Conservation (phyloP, 345 rosid genomes). For the Gossypium bickii region DNA sequence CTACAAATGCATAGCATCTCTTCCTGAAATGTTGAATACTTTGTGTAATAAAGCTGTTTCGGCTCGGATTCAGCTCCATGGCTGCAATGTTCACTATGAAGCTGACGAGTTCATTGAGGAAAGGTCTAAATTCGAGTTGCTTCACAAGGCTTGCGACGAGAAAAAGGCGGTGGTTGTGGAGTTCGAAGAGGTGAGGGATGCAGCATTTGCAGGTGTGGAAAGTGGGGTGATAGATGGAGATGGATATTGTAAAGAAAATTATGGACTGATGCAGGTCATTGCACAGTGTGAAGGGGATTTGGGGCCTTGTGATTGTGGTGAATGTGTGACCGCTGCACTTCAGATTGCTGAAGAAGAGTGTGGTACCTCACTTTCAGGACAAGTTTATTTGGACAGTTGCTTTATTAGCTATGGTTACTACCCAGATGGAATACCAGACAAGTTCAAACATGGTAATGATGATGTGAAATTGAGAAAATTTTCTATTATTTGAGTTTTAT, state of each 20-base stretch:
- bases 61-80: constrained; percentile 59
- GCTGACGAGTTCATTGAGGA: constrained; percentile 32
- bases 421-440: constrained; percentile 19
- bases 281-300: constrained; percentile 69
- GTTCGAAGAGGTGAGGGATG: constrained; percentile 42
- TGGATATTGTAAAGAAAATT: constrained; percentile 38
- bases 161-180: constrained; percentile 31
- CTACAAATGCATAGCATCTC: constrained; percentile 39
- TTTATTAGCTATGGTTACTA: constrained; percentile 43
- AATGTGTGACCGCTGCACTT: constrained; percentile 50
- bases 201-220: constrained; percentile 32
- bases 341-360: constrained; percentile 49
- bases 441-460: not conserved
- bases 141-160: constrained; percentile 49
- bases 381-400: constrained; percentile 54
- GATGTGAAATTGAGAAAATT: constrained; percentile 7
- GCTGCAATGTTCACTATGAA: constrained; percentile 60
- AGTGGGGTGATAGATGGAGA: constrained; percentile 32
- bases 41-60: constrained; percentile 44
- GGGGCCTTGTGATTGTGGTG: constrained; percentile 49
- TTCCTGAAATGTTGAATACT: constrained; percentile 33
- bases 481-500: constrained; percentile 23
- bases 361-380: constrained; percentile 38
- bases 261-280: constrained; percentile 37
- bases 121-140: constrained; percentile 22